Percentiles rank a stretch among this genome's conserved stretches.
These are phyloP conservation scores for Ophiocordyceps polyrhachis-furcata DNA, from an alignment of 2,329 filamentous ascomycete genomes.

Conservation along the genomic window DNA sequence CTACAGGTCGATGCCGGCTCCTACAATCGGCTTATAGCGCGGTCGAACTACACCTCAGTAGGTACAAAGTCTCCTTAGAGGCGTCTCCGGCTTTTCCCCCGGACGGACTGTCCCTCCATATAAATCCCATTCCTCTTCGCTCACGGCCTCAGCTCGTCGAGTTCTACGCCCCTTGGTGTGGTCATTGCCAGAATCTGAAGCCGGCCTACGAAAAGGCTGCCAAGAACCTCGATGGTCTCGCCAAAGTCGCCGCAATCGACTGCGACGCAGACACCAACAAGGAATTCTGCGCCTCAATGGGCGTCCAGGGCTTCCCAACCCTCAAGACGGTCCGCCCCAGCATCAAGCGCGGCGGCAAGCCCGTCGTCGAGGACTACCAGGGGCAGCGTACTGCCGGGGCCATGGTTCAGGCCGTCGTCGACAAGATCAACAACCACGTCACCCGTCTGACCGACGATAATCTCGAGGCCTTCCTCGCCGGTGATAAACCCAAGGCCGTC, in stretches of 20 bases:
- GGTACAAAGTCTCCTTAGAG: constrained; percentile 1
- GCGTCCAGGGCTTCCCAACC: constrained; percentile 85
- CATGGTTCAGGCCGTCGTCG: constrained; percentile 70
- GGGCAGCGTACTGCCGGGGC: constrained; percentile 66
- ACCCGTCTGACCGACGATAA: constrained; percentile 64
- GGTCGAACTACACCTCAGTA: constrained; percentile 85
- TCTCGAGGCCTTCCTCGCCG: constrained; percentile 55
- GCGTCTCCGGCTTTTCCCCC: not conserved
- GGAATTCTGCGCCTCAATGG: constrained; percentile 64
- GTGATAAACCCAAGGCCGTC: constrained; percentile 62
- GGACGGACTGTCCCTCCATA: not conserved
- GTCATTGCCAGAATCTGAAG: constrained; percentile 90
- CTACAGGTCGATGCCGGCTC: constrained; percentile 61
- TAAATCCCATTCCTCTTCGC: not conserved
- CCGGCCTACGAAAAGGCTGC: constrained; percentile 91
- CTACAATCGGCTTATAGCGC: constrained; percentile 67
- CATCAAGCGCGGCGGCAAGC: constrained; percentile 56
- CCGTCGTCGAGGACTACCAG: constrained; percentile 78
- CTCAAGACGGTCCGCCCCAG: constrained; percentile 81
- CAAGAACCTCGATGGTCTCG: constrained; percentile 72
- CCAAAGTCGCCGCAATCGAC: constrained; percentile 85
- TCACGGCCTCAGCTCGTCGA: constrained; percentile 37
- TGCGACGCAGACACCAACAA: constrained; percentile 94
- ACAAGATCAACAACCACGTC: constrained; percentile 85
- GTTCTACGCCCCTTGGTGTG: constrained; percentile 97